phyloP scores from a whole-genome alignment of 352 stramenopile species.

The Globisporangium takayamanum region DNA sequence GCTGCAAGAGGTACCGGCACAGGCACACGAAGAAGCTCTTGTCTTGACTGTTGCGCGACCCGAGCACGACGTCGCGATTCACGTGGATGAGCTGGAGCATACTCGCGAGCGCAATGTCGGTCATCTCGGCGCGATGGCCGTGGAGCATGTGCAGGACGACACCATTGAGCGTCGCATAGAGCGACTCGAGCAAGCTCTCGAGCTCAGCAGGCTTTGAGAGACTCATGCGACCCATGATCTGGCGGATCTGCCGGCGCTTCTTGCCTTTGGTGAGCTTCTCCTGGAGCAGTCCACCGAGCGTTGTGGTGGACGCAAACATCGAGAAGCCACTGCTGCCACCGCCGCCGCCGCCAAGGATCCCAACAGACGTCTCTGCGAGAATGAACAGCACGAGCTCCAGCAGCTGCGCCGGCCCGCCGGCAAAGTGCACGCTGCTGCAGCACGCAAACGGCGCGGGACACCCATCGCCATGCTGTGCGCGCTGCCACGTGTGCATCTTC shows the following conservation, averaged over 20 bases:
- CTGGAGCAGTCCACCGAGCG: constrained; percentile 41
- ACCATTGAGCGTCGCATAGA: constrained; percentile 48
- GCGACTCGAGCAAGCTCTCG: constrained; percentile 36
- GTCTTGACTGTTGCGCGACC: constrained; percentile 43
- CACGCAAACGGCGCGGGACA: constrained; percentile 43
- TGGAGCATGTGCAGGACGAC: constrained; percentile 61
- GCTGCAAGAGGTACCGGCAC: constrained; percentile 53
- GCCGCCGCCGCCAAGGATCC: constrained; percentile 15
- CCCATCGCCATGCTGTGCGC: constrained; percentile 52
- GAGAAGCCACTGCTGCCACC: constrained; percentile 11
- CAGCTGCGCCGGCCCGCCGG: constrained; percentile 37
- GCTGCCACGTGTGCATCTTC: constrained; percentile 69
- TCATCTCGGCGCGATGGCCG: constrained; percentile 41
- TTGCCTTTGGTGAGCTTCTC: constrained; percentile 55
- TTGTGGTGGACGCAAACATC: constrained; percentile 12
- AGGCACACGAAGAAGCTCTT: constrained; percentile 61
- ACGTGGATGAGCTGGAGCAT: constrained; percentile 55
- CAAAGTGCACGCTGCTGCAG: constrained; percentile 48
- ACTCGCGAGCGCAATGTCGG: constrained; percentile 37
- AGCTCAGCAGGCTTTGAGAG: constrained; percentile 45
- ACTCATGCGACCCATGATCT: constrained; percentile 43
- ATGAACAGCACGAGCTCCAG: constrained; percentile 62
- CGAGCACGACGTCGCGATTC: constrained; percentile 53
- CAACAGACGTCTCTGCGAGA: constrained; percentile 37
- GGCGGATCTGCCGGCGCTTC: constrained; percentile 36